Base-by-base conservation (phyloP, 768 basidiomycete genomes). In the Tricholoma hemisulphureum region DNA sequence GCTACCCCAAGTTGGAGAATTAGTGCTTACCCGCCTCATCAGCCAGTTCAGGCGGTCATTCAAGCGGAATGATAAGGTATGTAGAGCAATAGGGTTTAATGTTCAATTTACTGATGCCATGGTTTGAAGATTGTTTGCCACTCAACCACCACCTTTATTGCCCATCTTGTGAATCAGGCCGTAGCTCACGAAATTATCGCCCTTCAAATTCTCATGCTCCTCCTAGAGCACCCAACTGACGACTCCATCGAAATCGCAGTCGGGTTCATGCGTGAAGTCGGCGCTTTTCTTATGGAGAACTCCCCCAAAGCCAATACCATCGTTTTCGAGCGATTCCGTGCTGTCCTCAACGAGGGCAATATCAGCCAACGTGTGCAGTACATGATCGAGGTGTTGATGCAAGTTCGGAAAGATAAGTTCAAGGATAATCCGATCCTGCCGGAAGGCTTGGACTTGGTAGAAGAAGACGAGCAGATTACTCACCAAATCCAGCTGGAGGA, bases 321-420 rank as follows among this genome's bases (percentile, higher is more conserved):
- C 34, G 89, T 97, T 32, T 98, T 88, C 69, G 97, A 98, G 71
- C 91, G 95, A 21, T 98, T 98, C 85, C 89, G 97, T 46, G 93
- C 93, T 1, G 94, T 98, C 8, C 78, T 99, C 31, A 97, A 98
- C 72, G 97, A 98, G 71, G 94, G 94, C 23, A 78, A 82, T 43
- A 96, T 99, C 72, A 95, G 92, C 67, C 95, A 98, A 65, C 86
- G 97, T 64, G 93, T 96, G 26, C 97, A 98, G 69, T 99, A 98
- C 75, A 98, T 98, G 97, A 93, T 99, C 64, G 97, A 98, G 75
- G 97, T 98, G 3, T 80, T 98, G 48, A 98, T 99, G 93, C 97
- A 98, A 74, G 93, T 97, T 7, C 82, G 97, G 64, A 98, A 97
- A 78, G 97, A 99, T 79, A 95, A 94, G 74, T 98, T 93, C 81